Base-by-base conservation (phyloP, 495 filamentous ascomycete species). In the Penicillium nucicola region DNA sequence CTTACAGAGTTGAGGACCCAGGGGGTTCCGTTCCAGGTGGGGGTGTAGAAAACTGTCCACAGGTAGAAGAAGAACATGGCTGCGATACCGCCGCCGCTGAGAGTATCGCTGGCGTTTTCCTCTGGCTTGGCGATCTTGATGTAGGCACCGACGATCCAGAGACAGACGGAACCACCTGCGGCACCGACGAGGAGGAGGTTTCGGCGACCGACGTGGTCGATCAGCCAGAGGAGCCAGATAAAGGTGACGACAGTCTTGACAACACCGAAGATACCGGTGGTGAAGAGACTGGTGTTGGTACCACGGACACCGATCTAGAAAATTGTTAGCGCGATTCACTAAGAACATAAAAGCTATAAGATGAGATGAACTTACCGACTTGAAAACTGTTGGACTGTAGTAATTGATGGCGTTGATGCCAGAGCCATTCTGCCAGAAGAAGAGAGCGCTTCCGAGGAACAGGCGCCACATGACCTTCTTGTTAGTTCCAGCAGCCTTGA, bases 61-160 rank as follows among this genome's bases (percentile, higher is more conserved):
- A 90, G 77, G 58, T 89, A 90, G 70, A 89, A 88, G 77, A 89
- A 87, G 73, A 87, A 86, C 38, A 89, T 81, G 31, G 86, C 86
- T 0, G 81, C 80, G 44, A 86, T 84, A 36, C 84, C 85, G 36
- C 77, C 84, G 7, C 77, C 64, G 5, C 70, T 68, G 45, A 87
- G 66, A 4, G 61, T 42, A 5, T 49, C 51, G 15, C 53, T 74
- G 13, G 56, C 57, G 50, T 77, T 69, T 0, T 70, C 53, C 9
- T 56, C 44, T 1, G 64, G 75, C 46, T 80, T 58, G 1, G 81
- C 78, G 44, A 84, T 67, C 53, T 90, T 87, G 52, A 95, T 79
- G 66, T 76, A 76, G 1, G 67, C 70, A n/a, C 88, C 87, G 44
- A 92, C 84, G 52, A 92, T 86, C 71, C 87, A 86, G 78, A 90